phyloP scores from a whole-genome alignment of 208 protist species.

The Leishmania tarentolae region DNA sequence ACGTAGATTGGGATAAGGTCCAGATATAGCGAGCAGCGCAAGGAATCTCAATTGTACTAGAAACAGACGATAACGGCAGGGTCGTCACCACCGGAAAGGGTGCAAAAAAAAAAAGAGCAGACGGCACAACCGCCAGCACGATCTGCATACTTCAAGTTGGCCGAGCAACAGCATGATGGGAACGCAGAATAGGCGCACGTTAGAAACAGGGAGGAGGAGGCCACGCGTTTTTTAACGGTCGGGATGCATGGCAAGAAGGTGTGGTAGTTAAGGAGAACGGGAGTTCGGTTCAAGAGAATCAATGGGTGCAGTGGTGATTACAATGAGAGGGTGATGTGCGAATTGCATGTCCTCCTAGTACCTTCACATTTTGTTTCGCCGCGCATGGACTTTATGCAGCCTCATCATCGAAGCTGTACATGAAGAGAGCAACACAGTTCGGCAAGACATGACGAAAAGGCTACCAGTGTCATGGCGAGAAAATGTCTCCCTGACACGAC shows the following conservation, averaged over 20 bases:
- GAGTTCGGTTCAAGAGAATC: background rate
- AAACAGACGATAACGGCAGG: background rate
- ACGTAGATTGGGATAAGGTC: background rate
- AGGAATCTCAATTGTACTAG: background rate
- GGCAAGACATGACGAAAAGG: background rate
- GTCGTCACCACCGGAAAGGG: background rate
- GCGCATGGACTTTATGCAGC: background rate
- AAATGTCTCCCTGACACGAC: background rate
- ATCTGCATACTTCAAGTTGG: background rate
- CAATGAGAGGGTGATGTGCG: background rate
- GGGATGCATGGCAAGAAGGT: background rate
- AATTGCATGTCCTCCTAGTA: background rate
- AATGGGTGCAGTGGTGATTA: too few relatives aligned
- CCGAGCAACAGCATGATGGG: background rate
- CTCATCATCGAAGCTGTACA: background rate
- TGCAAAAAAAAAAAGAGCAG: constrained; percentile 11
- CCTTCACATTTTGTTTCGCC: background rate
- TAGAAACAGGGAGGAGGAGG: background rate
- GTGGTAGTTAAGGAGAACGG: background rate
- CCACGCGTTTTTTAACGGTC: background rate
- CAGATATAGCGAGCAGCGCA: background rate
- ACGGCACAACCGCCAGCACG: constrained; percentile 1
- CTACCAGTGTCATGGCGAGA: background rate
- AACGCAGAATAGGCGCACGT: background rate
- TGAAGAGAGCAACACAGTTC: background rate